Evolutionary conservation across 495 filamentous ascomycete species (phyloP), one percentile per base, ranked within the genome.

Genomic region (Poronia punctata): DNA sequence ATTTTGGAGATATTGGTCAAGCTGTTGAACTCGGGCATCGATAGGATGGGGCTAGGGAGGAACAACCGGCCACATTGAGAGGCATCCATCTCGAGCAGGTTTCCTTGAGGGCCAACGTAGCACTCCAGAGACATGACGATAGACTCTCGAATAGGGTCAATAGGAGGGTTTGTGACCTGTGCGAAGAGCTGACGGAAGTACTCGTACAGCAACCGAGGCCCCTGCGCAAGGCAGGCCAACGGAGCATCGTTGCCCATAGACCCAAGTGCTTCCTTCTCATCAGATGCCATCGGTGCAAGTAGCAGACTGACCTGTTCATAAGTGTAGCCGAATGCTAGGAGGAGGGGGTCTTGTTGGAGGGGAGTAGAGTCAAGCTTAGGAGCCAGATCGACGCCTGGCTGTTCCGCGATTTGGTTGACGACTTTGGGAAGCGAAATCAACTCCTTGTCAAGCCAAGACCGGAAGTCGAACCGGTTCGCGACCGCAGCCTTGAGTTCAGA

Each of bases 161-260:
- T 99, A 5, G 92, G 92, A 42, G 92, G 92, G 59, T 99, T 99
- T 24, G 92, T 99, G 62, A 99, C 92, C 70, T 99, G 92, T 7
- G 92, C 92, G 60, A 99, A 99, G 21, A 99, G 82, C 68, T 99
- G 87, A 21, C 93, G 82, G 82, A 97, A 99, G 65, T 99, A 99
- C 62, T 99, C 92, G 59, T 86, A 95, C 27, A 97, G 78, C 39
- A 97, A 72, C 52, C 90, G 87, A 39, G 92, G 90, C 40, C 92
- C 84, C 34, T 81, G 75, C 20, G 92, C 83, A 48, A 99, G 75
- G 62, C 89, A 96, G 19, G 92, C 92, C 50, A 99, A 67, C 11
- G 92, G 92, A 26, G 88, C 87, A 72, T 99, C 92, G 60, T 99
- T 99, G 51, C 92, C 92, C 92, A 99, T 99, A 40, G 92, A 99